These are phyloP conservation scores for Pythium apleroticum DNA, from an alignment of 352 stramenopile genomes.

Conservation along the genomic window DNA sequence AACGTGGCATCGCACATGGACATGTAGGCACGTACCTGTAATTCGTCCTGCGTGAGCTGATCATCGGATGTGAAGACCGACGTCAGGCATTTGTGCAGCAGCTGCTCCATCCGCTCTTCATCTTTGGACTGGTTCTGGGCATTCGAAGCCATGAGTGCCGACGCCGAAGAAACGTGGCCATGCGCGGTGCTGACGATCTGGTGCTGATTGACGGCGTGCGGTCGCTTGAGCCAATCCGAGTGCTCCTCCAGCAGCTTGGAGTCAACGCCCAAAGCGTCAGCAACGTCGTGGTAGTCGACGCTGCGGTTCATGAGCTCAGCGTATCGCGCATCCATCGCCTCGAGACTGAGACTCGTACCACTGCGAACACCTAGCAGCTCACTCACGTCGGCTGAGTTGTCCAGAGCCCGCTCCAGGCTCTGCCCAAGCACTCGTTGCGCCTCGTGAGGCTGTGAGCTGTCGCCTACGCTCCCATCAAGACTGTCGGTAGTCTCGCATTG, in stretches of 20 bases:
- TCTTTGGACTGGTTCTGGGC: slow-evolving; percentile 57
- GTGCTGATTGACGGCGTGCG: slow-evolving; percentile 28
- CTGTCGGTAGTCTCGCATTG: neutral
- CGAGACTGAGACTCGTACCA: slow-evolving; percentile 1
- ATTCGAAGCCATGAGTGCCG: neutral
- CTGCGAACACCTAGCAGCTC: slow-evolving; percentile 13
- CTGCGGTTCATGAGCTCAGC: slow-evolving; percentile 28
- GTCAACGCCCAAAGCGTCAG: slow-evolving; percentile 24
- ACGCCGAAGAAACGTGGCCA: neutral
- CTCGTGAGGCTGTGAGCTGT: neutral
- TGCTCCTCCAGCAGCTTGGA: slow-evolving; percentile 25
- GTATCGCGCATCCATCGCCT: slow-evolving; percentile 21
- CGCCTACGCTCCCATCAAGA: neutral
- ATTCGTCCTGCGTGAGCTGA: slow-evolving; percentile 47
- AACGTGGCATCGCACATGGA: no score
- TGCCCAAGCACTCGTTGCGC: neutral
- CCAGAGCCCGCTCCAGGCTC: slow-evolving; percentile 21
- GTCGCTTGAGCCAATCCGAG: slow-evolving; percentile 27
- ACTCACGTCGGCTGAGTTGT: slow-evolving; percentile 16
- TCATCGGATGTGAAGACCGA: slow-evolving; percentile 84
- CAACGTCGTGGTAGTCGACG: slow-evolving; percentile 26
- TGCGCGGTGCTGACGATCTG: slow-evolving; percentile 2
- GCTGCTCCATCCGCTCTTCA: slow-evolving; percentile 74
- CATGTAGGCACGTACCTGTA: slow-evolving; percentile 36
- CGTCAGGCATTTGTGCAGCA: slow-evolving; percentile 82